Percentiles rank a stretch among this genome's conserved stretches.
These are phyloP conservation scores for Cladosporium colombiae DNA, from an alignment of 2,329 filamentous ascomycete genomes.

Conservation along the genomic window DNA sequence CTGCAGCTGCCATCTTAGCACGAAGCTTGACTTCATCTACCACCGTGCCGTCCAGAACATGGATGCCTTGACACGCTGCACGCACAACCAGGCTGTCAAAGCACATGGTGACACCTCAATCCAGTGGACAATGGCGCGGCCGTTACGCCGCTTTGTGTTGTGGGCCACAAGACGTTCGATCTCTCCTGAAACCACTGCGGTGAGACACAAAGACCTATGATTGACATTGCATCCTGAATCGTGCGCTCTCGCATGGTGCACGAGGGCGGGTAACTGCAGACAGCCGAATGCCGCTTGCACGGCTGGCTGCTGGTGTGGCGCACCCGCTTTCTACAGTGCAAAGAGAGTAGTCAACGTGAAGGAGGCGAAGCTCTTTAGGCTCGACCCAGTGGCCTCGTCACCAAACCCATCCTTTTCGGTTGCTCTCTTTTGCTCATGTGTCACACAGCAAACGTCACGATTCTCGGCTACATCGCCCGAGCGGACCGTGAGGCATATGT, in stretches of 20 bases:
- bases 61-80: constrained; percentile 14
- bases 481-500: neutral
- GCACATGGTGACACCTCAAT: neutral
- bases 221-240: neutral
- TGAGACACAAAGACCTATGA: constrained; percentile 8
- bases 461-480: neutral
- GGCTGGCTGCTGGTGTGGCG: constrained; percentile 17
- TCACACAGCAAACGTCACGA: constrained; percentile 11
- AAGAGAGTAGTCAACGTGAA: neutral
- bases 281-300: constrained; percentile 8
- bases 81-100: constrained; percentile 19
- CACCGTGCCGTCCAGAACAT: constrained; percentile 5
- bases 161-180: constrained; percentile 5
- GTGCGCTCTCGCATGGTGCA: constrained; percentile 5
- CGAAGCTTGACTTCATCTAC: neutral
- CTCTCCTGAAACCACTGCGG: constrained; percentile 11
- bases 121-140: constrained; percentile 13
- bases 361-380: neutral
- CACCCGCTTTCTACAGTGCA: neutral
- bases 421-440: neutral
- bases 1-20: constrained; percentile 5
- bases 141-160: constrained; percentile 9
- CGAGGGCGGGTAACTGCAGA: constrained; percentile 12
- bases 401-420: neutral
- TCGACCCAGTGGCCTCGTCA: neutral